Conservation (phyloP, 2,329 filamentous ascomycete genomes). For the Alternaria triticimaculans region DNA sequence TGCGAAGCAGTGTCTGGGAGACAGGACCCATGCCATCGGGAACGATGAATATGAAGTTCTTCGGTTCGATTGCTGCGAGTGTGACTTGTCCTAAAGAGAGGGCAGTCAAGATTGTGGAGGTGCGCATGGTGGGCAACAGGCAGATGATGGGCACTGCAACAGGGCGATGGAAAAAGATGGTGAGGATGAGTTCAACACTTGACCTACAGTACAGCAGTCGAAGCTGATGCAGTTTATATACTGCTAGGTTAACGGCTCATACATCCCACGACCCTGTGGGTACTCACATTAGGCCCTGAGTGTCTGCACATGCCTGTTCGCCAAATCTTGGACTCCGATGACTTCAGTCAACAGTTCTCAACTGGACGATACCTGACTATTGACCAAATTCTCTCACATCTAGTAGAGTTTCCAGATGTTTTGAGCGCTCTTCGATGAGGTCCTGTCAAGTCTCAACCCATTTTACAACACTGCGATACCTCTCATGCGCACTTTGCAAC, state of each 20-base stretch:
- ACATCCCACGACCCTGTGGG: not conserved
- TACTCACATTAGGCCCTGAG: not conserved
- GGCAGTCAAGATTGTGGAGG: not conserved
- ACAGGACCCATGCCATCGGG: constrained; percentile 33
- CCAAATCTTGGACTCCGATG: not conserved
- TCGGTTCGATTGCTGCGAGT: constrained; percentile 5
- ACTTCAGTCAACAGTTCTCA: not conserved
- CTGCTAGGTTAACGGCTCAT: fast-evolving
- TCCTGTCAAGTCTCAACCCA: not conserved
- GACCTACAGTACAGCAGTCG: not conserved
- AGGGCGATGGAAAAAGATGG: not conserved
- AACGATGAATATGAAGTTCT: constrained; percentile 34
- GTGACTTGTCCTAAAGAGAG: not conserved
- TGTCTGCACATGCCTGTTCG: not conserved
- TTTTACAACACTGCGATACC: not conserved
- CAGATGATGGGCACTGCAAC: not conserved
- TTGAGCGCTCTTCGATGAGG: not conserved
- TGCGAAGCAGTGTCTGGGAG: constrained; percentile 32
- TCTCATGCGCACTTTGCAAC: not conserved
- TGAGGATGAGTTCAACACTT: not conserved
- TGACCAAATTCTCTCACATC: too few relatives aligned
- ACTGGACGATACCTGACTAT: not conserved
- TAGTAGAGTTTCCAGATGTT: not conserved
- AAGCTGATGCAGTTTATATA: not conserved
- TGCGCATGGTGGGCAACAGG: not conserved